phyloP scores from a whole-genome alignment of 1,284 basidiomycete species.

The Ceratobasidium sp. region DNA sequence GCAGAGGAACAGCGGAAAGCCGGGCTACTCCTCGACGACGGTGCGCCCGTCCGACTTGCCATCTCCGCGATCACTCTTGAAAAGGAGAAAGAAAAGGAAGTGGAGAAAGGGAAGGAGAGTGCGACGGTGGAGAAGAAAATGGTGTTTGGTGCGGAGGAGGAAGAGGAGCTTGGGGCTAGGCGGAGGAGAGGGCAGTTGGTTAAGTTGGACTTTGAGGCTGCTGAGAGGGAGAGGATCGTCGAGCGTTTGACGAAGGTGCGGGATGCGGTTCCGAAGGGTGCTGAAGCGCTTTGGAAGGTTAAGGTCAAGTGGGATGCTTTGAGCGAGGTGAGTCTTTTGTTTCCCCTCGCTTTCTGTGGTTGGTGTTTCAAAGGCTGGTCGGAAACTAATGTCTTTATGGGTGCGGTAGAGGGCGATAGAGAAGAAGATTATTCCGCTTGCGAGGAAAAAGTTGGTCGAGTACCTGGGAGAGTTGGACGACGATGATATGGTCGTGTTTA shows the following conservation, averaged over 20 bases:
- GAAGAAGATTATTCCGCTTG: conserved; percentile 82
- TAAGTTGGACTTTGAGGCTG: conserved; percentile 86
- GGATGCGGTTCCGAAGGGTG: conserved; percentile 76
- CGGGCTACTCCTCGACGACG: conserved; percentile 90
- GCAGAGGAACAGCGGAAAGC: conserved; percentile 89
- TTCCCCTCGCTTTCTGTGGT: background rate
- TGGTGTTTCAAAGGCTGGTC: background rate
- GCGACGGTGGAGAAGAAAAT: conserved; percentile 47
- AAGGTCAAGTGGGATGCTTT: conserved; percentile 90
- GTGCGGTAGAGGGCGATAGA: conserved; percentile 75
- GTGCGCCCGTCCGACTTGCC: conserved; percentile 86
- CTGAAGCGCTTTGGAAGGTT: conserved; percentile 79
- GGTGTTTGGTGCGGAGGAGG: conserved; percentile 87
- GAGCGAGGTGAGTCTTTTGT: conserved; percentile 73
- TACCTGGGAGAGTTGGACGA: conserved; percentile 90
- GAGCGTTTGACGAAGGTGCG: conserved; percentile 83
- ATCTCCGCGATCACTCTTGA: conserved; percentile 62
- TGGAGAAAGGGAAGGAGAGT: background rate
- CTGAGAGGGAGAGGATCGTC: conserved; percentile 72
- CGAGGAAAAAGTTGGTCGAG: conserved; percentile 82
- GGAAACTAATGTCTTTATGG: background rate
- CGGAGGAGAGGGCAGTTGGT: conserved; percentile 85
- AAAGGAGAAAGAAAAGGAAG: conserved; percentile 48
- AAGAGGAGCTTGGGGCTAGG: conserved; percentile 74
- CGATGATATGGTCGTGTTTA: conserved; percentile 91